phyloP scores from a whole-genome alignment of 78 protist species.

The Anaeramoeba flamelloides region DNA sequence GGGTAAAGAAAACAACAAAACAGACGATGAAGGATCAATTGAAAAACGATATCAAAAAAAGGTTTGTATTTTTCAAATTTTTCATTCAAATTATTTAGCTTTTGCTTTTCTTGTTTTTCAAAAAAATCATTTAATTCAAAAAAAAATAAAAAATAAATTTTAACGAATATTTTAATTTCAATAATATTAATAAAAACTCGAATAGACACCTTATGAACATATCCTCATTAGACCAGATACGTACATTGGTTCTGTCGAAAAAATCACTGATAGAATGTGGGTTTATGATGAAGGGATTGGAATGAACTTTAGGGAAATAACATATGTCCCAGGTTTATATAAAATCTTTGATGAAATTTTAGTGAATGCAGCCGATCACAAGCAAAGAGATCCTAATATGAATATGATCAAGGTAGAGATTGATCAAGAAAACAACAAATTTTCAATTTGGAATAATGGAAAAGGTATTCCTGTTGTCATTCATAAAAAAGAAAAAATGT shows the following conservation, averaged over 20 bases:
- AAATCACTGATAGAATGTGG: constrained; percentile 3
- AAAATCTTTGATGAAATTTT: constrained; percentile 97
- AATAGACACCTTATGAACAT: constrained; percentile 71
- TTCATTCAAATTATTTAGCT: too few relatives aligned
- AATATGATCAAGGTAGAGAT: neutral
- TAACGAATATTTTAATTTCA: too few relatives aligned
- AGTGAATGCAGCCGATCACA: constrained; percentile 24
- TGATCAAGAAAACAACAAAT: neutral
- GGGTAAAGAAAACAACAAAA: neutral
- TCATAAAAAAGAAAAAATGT: constrained; percentile 63
- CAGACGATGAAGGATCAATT: neutral
- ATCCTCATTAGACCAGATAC: constrained; percentile 87
- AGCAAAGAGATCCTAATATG: constrained; percentile 71
- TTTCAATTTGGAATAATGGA: constrained; percentile 78
- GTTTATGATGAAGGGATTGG: constrained; percentile 2
- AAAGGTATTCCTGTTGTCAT: constrained; percentile 82
- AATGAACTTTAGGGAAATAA: constrained; percentile 25
- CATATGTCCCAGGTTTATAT: constrained; percentile 80
- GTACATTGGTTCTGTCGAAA: constrained; percentile 71
- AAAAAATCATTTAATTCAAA: too few relatives aligned
- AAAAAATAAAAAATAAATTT: too few relatives aligned
- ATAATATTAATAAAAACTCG: neutral
- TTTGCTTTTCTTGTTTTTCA: too few relatives aligned
- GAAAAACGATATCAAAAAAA: neutral
- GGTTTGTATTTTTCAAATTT: neutral